phyloP scores from a whole-genome alignment of 495 filamentous ascomycete species.

The Penicillium roqueforti region DNA sequence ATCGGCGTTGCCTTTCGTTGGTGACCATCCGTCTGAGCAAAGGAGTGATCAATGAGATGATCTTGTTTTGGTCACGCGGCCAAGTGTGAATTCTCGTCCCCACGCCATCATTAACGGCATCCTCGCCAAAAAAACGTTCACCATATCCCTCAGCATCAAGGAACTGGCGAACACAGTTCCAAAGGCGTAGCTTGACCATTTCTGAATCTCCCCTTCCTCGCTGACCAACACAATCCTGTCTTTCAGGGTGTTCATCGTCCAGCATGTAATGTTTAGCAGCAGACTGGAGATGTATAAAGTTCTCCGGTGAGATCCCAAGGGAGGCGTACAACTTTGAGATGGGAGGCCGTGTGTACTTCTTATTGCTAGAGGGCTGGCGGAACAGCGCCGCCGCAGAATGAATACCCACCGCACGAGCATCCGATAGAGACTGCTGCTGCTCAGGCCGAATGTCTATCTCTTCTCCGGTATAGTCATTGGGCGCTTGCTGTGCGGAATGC shows the following conservation, averaged over 20 bases:
- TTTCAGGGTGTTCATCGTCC: conserved; percentile 51
- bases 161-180: conserved; percentile 56
- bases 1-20: conserved; percentile 59
- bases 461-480: conserved; percentile 33
- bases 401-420: conserved; percentile 50
- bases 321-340: conserved; percentile 59
- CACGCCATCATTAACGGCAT: conserved; percentile 42
- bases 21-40: conserved; percentile 60
- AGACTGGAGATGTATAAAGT: conserved; percentile 56
- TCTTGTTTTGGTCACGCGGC: conserved; percentile 53
- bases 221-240: conserved; percentile 56
- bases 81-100: conserved; percentile 46
- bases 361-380: conserved; percentile 48
- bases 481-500: conserved; percentile 27
- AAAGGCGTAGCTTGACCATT: conserved; percentile 58
- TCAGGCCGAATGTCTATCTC: conserved; percentile 36
- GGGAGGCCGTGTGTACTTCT: conserved; percentile 58
- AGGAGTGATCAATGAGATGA: conserved; percentile 55
- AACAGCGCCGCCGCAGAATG: conserved; percentile 59
- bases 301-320: conserved; percentile 54
- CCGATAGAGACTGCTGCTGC: conserved; percentile 37
- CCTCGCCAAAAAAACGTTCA: conserved; percentile 52
- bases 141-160: conserved; percentile 53
- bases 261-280: conserved; percentile 61
- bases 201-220: conserved; percentile 57